These are phyloP conservation scores for Begonia masoniana DNA, from an alignment of 306 rosid species.

Conservation along the genomic window DNA sequence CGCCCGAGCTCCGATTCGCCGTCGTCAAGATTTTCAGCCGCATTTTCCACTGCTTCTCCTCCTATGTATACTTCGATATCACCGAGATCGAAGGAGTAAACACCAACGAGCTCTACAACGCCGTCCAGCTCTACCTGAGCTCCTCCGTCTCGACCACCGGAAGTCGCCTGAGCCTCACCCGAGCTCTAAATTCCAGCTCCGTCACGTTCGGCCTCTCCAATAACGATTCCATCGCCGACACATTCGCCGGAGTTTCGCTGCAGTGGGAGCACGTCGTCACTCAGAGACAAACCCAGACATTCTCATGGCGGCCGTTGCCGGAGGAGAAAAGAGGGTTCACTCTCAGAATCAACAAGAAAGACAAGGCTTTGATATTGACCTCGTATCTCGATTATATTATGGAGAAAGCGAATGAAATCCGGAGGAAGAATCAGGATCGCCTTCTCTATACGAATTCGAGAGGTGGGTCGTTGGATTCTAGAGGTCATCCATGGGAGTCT, in stretches of 20 bases:
- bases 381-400: conserved; percentile 64
- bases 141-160: conserved; percentile 58
- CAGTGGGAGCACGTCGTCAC: conserved; percentile 86
- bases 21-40: conserved; percentile 31
- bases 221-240: conserved; percentile 72
- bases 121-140: conserved; percentile 80
- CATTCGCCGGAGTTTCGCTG: conserved; percentile 54
- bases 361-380: conserved; percentile 38
- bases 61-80: conserved; percentile 76
- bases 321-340: conserved; percentile 91
- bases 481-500: conserved; percentile 96
- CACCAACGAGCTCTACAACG: conserved; percentile 98
- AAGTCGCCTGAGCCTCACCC: conserved; percentile 62
- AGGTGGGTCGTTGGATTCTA: conserved; percentile 73
- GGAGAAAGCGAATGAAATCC: conserved; percentile 69
- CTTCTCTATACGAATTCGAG: conserved; percentile 69
- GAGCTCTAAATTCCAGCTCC: conserved; percentile 73
- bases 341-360: conserved; percentile 52
- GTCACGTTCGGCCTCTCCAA: conserved; percentile 78
- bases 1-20: conserved; percentile 87
- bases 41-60: conserved; percentile 61
- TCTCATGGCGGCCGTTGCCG: conserved; percentile 81
- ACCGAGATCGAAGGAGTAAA: conserved; percentile 95
- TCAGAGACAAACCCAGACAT: conserved; percentile 59
- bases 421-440: conserved; percentile 70